Percentiles rank a stretch among this genome's conserved stretches.
Conservation (phyloP, 805 yeast species). For the Suhomyces vadensis region DNA sequence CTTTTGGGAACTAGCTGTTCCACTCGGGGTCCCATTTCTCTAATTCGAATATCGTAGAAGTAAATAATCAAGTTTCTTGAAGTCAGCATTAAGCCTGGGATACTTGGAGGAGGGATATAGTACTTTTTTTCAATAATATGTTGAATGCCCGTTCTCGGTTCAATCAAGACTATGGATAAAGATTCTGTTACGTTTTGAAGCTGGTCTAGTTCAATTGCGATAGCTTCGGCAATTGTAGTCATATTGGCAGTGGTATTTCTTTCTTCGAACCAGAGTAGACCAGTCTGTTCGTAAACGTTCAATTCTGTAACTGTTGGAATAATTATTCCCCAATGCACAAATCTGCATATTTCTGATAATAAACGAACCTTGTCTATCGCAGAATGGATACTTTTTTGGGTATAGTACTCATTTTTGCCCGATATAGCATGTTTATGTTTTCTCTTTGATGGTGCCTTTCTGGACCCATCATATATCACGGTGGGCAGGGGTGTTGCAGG, state of each 20-base stretch:
- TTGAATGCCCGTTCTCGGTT: neutral
- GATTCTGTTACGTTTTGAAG: conserved; percentile 10
- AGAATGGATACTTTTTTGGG: conserved; percentile 38
- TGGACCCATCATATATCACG: conserved; percentile 40
- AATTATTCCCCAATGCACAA: conserved; percentile 30
- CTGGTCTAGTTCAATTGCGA: conserved; percentile 20
- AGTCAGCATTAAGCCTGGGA: neutral
- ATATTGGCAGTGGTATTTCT: conserved; percentile 7
- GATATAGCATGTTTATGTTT: conserved; percentile 32
- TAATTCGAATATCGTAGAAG: neutral
- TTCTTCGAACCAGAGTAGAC: conserved; percentile 20
- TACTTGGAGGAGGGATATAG: too few species aligned
- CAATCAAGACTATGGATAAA: neutral
- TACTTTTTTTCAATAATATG: neutral
- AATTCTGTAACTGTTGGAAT: conserved; percentile 18
- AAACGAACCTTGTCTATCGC: conserved; percentile 45
- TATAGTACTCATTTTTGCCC: conserved; percentile 39
- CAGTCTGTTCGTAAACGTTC: conserved; percentile 25
- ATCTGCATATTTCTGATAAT: conserved; percentile 34
- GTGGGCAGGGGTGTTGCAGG: conserved; percentile 47
- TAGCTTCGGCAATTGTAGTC: conserved; percentile 17
- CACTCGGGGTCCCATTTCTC: neutral
- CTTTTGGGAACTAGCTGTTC: neutral
- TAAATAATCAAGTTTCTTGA: neutral
- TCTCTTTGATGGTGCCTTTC: conserved; percentile 38